A percentile compares a stretch with the other conserved stretches of the same genome.
Conservation (phyloP, 2,329 filamentous ascomycete species). For the Alternaria arborescens region DNA sequence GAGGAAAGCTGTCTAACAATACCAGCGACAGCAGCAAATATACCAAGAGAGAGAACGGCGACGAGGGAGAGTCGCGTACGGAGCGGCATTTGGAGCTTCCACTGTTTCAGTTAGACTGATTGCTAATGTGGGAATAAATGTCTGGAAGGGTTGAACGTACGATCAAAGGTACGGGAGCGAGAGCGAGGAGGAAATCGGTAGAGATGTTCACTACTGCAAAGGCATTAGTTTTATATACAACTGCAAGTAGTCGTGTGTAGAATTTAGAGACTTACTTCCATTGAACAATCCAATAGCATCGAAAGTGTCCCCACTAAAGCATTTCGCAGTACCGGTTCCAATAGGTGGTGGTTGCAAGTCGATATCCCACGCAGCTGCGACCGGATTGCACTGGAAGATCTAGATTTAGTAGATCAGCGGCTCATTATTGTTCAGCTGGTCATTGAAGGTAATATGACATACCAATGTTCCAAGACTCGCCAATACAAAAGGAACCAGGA, state of each 20-base stretch:
- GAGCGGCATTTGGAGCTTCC: constrained; percentile 54
- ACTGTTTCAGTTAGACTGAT: constrained; percentile 6
- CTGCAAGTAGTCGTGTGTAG: no score
- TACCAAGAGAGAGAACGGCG: constrained; percentile 50
- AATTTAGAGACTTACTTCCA: constrained; percentile 44
- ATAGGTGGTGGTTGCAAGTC: constrained; percentile 42
- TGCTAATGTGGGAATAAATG: not conserved
- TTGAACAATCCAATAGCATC: constrained; percentile 59
- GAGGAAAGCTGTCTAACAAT: constrained; percentile 56
- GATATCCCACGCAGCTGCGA: constrained; percentile 57
- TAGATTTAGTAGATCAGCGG: not conserved
- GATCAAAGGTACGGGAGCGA: constrained; percentile 55
- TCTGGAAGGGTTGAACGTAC: not conserved
- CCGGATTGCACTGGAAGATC: constrained; percentile 59
- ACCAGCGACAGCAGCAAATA: constrained; percentile 54
- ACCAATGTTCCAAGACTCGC: constrained; percentile 55
- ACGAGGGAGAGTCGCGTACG: constrained; percentile 53
- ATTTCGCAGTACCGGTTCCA: constrained; percentile 49
- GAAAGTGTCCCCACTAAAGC: constrained; percentile 54
- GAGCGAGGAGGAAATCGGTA: constrained; percentile 54
- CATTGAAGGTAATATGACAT: not conserved
- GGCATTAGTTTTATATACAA: not conserved
- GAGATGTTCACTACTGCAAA: constrained; percentile 48
- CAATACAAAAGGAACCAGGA: constrained; percentile 55
- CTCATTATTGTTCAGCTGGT: not conserved